Evolutionary conservation across 768 basidiomycete genomes (phyloP), one percentile per base, ranked within the genome.

Genomic region (Lactarius trivialis): DNA sequence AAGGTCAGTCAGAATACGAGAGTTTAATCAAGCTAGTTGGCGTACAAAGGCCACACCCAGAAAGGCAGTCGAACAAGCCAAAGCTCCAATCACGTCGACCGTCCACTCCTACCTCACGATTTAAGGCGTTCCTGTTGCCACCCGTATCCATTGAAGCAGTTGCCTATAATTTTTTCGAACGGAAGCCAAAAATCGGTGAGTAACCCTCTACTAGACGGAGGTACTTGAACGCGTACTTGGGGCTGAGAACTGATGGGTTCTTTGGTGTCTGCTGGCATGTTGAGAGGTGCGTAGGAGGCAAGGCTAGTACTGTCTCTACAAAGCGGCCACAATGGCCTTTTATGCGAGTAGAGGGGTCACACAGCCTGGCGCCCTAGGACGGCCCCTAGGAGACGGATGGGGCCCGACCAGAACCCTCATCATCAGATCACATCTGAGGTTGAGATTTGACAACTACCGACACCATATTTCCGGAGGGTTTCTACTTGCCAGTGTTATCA

Each of bases 391-490:
- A n/a, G n/a, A n/a, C n/a, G n/a, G n/a, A n/a, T n/a, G n/a, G n/a
- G n/a, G n/a, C n/a, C n/a, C n/a, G n/a, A n/a, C n/a, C n/a, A n/a
- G 32, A 4, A 8, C 8, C 8, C 8, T 8, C 32, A 8, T 8
- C 32, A 8, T 33, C 32, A 33, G 32, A 4, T 33, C 8, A 33
- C 32, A 33, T 33, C 8, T 4, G 8, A 33, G 4, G 32, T 33
- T 33, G 32, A 33, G n/a, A n/a, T n/a, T n/a, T n/a, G n/a, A 6
- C 97, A 99, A 65, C 89, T 91, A 7, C 96, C 96, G 2, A 98
- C 80, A 30, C 96, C 97, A 67, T 97, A 98, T 72, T 89, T 88
- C 52, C 86, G 79, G n/a, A 98, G 76, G 0, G 87, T 91, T 53
- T 91, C 90, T 3, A 96, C 37, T 15, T 37, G 4, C 37, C 37